Conservation (phyloP, 768 basidiomycete genomes). For the Leccinum subtestaceum region DNA sequence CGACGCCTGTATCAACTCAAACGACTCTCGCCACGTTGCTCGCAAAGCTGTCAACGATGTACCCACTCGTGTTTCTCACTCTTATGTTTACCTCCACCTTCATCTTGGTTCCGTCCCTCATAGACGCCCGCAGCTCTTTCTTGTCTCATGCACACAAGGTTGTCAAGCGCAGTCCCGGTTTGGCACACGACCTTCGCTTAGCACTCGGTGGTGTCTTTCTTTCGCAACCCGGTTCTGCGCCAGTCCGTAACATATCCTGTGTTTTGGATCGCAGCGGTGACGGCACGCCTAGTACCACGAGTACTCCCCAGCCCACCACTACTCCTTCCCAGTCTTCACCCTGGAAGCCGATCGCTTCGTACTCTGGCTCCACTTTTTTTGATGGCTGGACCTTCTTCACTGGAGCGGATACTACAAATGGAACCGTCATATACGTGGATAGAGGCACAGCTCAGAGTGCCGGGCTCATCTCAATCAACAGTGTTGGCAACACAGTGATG, state of each 20-base stretch:
- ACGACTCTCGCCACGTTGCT: too few species aligned
- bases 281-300: constrained; percentile 23
- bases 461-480: constrained; percentile 65
- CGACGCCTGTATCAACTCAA: too few species aligned
- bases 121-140: constrained; percentile 30
- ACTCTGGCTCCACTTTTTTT: constrained; percentile 74
- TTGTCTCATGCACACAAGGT: constrained; percentile 48
- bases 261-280: constrained; percentile 24
- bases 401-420: constrained; percentile 71
- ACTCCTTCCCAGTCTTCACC: constrained; percentile 15
- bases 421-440: constrained; percentile 66
- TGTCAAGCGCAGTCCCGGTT: constrained; percentile 52
- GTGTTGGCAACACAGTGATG: constrained; percentile 82
- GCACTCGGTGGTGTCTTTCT: constrained; percentile 57
- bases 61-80: too few species aligned
- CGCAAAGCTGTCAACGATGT: too few species aligned
- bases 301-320: constrained; percentile 14
- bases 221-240: constrained; percentile 35
- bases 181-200: constrained; percentile 68
- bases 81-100: too few species aligned
- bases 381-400: constrained; percentile 77
- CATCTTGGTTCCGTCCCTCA: constrained; percentile 10
- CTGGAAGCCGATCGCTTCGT: constrained; percentile 60
- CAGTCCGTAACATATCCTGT: constrained; percentile 36
- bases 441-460: constrained; percentile 55